Conservation (phyloP, 352 stramenopile genomes). For the Phytopythium litorale region DNA sequence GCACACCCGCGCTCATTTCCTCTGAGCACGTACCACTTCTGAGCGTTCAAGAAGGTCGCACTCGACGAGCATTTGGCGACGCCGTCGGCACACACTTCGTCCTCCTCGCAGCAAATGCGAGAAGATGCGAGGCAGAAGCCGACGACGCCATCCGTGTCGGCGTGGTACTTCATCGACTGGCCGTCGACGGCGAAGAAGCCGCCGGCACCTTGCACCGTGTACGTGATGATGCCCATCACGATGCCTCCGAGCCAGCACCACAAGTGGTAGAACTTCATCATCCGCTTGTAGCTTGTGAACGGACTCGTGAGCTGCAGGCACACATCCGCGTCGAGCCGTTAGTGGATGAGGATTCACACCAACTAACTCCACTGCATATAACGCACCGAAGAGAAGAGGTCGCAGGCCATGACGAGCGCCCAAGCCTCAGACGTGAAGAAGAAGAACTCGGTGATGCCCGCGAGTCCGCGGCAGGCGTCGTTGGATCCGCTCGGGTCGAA, state of each 20-base stretch:
- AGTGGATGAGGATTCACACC: neutral
- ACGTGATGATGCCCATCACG: constrained; percentile 76
- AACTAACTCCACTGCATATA: neutral
- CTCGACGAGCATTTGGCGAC: constrained; percentile 38
- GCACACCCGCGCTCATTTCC: neutral
- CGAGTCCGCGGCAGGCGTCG: constrained; percentile 61
- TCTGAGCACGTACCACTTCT: constrained; percentile 54
- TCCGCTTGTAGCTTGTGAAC: constrained; percentile 88
- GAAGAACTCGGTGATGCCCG: constrained; percentile 87
- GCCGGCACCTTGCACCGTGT: constrained; percentile 54
- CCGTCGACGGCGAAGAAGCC: constrained; percentile 86
- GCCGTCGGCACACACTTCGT: constrained; percentile 21
- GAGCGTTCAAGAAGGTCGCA: constrained; percentile 69
- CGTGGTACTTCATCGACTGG: constrained; percentile 74
- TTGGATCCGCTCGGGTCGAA: constrained; percentile 60
- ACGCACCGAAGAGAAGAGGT: constrained; percentile 80
- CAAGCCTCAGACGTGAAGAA: constrained; percentile 87
- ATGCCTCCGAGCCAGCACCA: constrained; percentile 84
- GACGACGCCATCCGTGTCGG: constrained; percentile 58
- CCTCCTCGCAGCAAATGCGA: constrained; percentile 65
- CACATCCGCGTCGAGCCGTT: neutral
- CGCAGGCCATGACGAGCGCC: constrained; percentile 86
- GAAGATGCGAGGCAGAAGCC: constrained; percentile 85
- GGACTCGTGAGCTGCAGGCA: constrained; percentile 63
- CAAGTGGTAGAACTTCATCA: constrained; percentile 88